Evolutionary conservation across 179 eudicot genomes (phyloP), one percentile per base, ranked within the genome.

Genomic region (Amaranthus tricolor): DNA sequence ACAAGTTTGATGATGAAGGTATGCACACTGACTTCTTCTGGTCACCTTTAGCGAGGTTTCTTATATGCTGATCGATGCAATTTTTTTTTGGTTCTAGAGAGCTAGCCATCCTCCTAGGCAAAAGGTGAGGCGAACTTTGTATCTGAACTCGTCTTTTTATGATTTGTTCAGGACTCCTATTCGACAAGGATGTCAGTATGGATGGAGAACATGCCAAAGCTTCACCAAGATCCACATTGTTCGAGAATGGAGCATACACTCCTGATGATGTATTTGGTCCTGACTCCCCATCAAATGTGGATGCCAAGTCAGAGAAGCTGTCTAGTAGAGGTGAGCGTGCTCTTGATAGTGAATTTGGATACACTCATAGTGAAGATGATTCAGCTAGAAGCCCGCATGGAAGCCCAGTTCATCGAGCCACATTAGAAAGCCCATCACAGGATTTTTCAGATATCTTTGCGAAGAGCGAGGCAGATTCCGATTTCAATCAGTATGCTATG

Each of bases 1-100:
- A 95, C 82, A 95, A 95, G 82, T 95, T 95, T 74, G 99, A 95
- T 62, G 99, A 95, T 80, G 96, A 95, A 87, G 99, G 99, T 93
- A 73, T 54, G 81, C 65, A 47, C 31, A 51, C 15, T 57, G 54
- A 53, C 55, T 76, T 71, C 9, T 55, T 70, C 31, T 75, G 53
- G 66, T 62, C 58, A 57, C 31, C 31, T 24, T 24, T 1, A 24
- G 31, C 31, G 31, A 24, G 31, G 1, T 24, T 24, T 1, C 2
- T 24, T 54, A 45, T 57, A 21, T 12, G 14, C 12, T 21, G 55
- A 55, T 17, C 10, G 50, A 57, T 50, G 31, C 59, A 21, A 14
- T 24, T 51, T 6, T 24, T 24, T 2, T 24, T 24, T 24, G 31
- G 31, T 48, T 49, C 51, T 16, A 65, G n/a, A 66, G 31, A 24